Base-by-base conservation (phyloP, 2,329 filamentous ascomycete genomes). In the Passalora sequoiae region DNA sequence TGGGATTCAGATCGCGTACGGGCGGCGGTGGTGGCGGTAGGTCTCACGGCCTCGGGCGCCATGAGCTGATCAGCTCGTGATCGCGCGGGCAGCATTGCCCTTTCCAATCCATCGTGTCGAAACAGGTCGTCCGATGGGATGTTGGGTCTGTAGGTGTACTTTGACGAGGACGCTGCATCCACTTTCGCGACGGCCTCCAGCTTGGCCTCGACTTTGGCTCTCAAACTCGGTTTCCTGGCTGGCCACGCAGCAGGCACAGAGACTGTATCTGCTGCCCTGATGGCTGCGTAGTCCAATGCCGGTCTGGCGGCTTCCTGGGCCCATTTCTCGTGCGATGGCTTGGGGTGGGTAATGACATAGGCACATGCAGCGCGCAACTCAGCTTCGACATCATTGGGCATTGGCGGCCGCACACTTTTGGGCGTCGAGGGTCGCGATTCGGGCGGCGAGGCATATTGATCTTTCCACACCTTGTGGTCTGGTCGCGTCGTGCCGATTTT, bases 341-440 rank as follows among this genome's bases (percentile, higher is more conserved):
- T 64, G 42, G 57, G 61, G 42, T 64, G 59, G 20, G 61, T 57
- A 41, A 72, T 58, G 41, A 74, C 65, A 40, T 65, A 64, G 16
- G 66, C 64, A 56, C 71, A 74, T 43, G 70, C 69, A 32, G 60
- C 53, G 46, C 69, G 69, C 38, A 74, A 58, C 47, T 73, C 68
- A 20, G 61, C 60, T 46, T 74, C 70, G 33, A 67, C 61, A 25
- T 64, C 58, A 17, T 60, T 51, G 12, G 68, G 60, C 43, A 74
- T 64, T 17, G 65, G 62, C 43, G 67, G 68, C 30, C 69, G 68
- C 43, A 64, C 63, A 49, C 70, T 70, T 46, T 60, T 58, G n/a
- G 66, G 66, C 30, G 69, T 63, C 40, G 68, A 66, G 25, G 63
- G 57, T 17, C 64, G 63, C 40, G 68, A 61, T 10, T 61, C 59